Evolutionary conservation across 176 grass and related monocot genomes (phyloP).

Genomic region (Ampelocalamus luodianensis): DNA sequence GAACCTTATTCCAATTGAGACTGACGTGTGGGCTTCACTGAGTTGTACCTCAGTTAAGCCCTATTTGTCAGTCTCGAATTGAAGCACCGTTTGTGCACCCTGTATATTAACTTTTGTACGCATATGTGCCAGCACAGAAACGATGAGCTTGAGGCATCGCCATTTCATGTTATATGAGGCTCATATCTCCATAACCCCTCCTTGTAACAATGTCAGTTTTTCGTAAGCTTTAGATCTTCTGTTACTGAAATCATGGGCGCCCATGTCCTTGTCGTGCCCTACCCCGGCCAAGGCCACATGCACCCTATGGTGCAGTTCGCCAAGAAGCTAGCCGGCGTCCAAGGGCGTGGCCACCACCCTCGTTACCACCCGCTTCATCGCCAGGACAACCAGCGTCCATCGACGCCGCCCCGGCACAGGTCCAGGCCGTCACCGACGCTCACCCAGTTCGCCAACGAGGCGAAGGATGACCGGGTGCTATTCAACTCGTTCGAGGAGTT

Average conservation of each 20-base stretch:
- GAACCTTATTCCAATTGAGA: background rate
- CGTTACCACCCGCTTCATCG: conserved; percentile 58
- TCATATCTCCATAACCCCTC: background rate
- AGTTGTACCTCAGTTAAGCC: background rate
- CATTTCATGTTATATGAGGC: background rate
- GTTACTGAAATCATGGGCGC: conserved; percentile 29
- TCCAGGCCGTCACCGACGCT: conserved; percentile 67
- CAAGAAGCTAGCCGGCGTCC: conserved; percentile 47
- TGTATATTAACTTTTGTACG: background rate
- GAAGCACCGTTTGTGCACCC: background rate
- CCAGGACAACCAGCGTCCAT: conserved; percentile 24
- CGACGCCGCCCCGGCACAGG: conserved; percentile 30
- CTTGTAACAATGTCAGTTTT: background rate
- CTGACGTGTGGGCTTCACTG: background rate
- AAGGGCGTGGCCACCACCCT: conserved; percentile 60
- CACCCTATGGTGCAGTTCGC: conserved; percentile 76
- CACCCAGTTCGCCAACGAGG: conserved; percentile 46
- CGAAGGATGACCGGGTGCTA: conserved; percentile 59
- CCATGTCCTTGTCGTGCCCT: conserved; percentile 65
- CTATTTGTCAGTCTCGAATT: background rate
- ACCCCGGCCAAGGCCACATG: conserved; percentile 71
- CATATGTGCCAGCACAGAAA: background rate
- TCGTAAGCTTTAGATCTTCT: background rate
- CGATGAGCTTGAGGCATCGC: background rate
- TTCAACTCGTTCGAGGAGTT: conserved; percentile 78